These are phyloP conservation scores for Puccinia hordei DNA, from an alignment of 1,284 basidiomycete species.

Conservation along the genomic window DNA sequence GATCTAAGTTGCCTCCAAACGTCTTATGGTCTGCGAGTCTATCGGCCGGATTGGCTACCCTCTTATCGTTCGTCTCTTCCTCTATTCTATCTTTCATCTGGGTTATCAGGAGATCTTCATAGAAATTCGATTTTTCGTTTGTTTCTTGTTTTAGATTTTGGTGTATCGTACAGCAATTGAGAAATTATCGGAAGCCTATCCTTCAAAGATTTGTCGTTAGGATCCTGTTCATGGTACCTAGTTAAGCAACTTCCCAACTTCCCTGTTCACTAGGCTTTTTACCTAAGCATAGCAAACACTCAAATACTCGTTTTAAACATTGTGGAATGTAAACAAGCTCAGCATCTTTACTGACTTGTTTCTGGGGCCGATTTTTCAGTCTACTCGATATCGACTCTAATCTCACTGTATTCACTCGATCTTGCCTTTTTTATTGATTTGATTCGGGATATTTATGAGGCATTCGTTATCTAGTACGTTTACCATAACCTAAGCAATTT, in stretches of 20 bases:
- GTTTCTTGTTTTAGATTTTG: slow-evolving; percentile 5
- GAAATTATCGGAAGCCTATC: slow-evolving; percentile 58
- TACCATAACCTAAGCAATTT: slow-evolving; percentile 55
- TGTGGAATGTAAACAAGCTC: background rate
- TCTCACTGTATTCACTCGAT: slow-evolving; percentile 89
- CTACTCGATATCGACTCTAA: slow-evolving; percentile 85
- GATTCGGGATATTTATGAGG: slow-evolving; percentile 95
- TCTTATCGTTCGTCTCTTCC: slow-evolving; percentile 29
- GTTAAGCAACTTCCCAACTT: background rate
- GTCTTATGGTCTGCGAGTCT: slow-evolving; percentile 34
- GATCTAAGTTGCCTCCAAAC: slow-evolving; percentile 18
- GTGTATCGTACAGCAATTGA: slow-evolving; percentile 42
- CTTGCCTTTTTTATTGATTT: slow-evolving; percentile 96
- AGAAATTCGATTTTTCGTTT: background rate
- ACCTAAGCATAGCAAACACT: background rate
- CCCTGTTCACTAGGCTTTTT: slow-evolving; percentile 8
- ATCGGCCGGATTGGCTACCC: slow-evolving; percentile 32
- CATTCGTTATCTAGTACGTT: slow-evolving; percentile 85
- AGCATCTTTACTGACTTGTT: background rate
- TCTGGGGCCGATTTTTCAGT: slow-evolving; percentile 69
- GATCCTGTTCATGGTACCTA: slow-evolving; percentile 80
- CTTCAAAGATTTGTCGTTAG: slow-evolving; percentile 79
- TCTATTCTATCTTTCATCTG: background rate
- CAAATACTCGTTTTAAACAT: background rate
- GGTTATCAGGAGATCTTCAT: background rate